Evolutionary conservation across 345 rosid species (phyloP), one percentile per base, ranked within the genome.

Genomic region (Populus nigra): DNA sequence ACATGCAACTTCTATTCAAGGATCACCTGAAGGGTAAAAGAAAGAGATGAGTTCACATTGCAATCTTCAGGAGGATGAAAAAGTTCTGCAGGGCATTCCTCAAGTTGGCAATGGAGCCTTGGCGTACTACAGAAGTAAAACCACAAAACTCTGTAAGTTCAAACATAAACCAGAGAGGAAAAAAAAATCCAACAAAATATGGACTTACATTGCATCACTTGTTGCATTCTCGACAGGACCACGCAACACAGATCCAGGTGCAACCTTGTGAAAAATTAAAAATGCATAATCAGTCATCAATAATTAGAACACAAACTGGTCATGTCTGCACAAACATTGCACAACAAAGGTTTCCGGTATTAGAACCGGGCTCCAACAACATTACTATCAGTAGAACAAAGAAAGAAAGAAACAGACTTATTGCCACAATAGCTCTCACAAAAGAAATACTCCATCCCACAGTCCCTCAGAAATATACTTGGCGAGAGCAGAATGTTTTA

Each of bases 21-120:
- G 74, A 81, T 73, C 82, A 95, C 98, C 98, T 96, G 99, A 79
- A 96, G 96, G 31, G 99, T 96, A 84, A 96, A 96, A 59, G 99
- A 86, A 74, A 96, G 85, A 72, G 99, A 92, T 38, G 98, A 79
- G 87, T 96, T 96, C 86, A 96, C 97, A 84, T 90, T 96, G 96
- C 99, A 96, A 84, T 96, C 99, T 82, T 96, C 99, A 81, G 99
- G 99, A 8, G 99, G 99, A 78, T 82, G 87, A 59, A 96, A 88
- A 23, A 96, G 85, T 86, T 96, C 99, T 74, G 79, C 69, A 7
- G 99, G 98, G 87, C 99, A 96, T 75, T 89, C 89, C 83, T 90
- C 86, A 72, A 74, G 88, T 66, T 88, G 93, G 63, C 99, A 96
- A 79, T 92, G 85, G 75, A 94, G 98, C 87, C 85, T 91, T 61